Evolutionary conservation across 441 rosid genomes (phyloP).

Genomic region (Theobroma grandiflorum): DNA sequence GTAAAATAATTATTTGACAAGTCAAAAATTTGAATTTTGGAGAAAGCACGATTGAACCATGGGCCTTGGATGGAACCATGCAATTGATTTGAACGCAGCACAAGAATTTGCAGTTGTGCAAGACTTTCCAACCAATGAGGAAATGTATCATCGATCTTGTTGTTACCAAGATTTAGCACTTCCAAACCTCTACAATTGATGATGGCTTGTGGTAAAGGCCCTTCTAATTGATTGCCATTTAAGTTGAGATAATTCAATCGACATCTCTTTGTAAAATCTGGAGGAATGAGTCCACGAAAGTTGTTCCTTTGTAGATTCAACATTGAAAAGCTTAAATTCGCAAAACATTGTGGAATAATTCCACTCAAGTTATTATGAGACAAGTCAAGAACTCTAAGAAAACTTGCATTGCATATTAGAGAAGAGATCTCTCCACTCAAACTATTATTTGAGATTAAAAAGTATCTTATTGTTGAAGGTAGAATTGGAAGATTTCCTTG

Average conservation of each 20-base stretch:
- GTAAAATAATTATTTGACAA: constrained; percentile 21
- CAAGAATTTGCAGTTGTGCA: background rate
- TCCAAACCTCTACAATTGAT: constrained; percentile 22
- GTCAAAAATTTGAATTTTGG: constrained; percentile 9
- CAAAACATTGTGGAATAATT: constrained; percentile 28
- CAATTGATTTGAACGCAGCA: constrained; percentile 18
- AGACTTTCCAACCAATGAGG: constrained; percentile 10
- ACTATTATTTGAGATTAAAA: constrained; percentile 15
- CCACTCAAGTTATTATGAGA: constrained; percentile 32
- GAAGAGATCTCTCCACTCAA: too few species aligned
- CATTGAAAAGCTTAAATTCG: constrained; percentile 7
- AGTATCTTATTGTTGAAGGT: background rate
- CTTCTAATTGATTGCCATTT: constrained; percentile 26
- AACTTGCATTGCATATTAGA: constrained; percentile 21
- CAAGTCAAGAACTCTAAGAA: constrained; percentile 30
- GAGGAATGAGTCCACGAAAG: too few species aligned
- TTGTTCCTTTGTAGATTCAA: constrained; percentile 32
- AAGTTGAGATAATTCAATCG: too few species aligned
- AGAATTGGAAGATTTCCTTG: constrained; percentile 25
- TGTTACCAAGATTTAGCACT: constrained; percentile 29
- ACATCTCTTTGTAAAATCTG: too few species aligned
- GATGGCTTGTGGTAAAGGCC: constrained; percentile 29
- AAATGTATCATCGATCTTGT: constrained; percentile 26
- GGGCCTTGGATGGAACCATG: background rate
- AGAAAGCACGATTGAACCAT: background rate